Evolutionary conservation across 345 rosid species (phyloP), one percentile per base, ranked within the genome.

Genomic region (Eucalyptus viminalis): DNA sequence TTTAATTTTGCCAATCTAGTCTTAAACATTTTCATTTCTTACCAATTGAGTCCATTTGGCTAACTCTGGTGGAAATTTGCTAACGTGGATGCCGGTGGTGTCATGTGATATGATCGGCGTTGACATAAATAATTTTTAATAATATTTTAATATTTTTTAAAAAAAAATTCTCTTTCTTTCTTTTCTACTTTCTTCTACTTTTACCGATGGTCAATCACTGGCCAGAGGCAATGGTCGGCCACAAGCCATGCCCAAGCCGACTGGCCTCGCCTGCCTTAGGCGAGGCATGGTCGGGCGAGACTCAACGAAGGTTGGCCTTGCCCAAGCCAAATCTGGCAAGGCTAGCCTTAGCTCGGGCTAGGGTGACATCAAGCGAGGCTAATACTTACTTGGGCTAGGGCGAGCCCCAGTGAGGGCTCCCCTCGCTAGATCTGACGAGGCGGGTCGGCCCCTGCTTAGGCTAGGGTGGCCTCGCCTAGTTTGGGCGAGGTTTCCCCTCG

Each of bases 171-270:
- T 51, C 2, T 53, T 8, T 53, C 56, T 53, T 53, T 53, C 24
- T 53, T 17, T 53, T 53, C 10, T 53, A 19, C 10, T 53, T 53
- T 53, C 56, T 53, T 53, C 24, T 53, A 53, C 56, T 53, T 53
- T 53, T 53, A 24, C 0, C 2, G 1, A 1, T 16, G 25, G 58
- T 1, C 58, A 53, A 53, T 5, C 25, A 53, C 0, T 8, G 0
- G 11, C 58, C 0, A 53, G 3, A 53, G 58, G 58, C 0, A 1
- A 53, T 53, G 11, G 11, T 53, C 0, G 2, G 0, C 58, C 24
- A 53, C 24, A 0, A 53, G 2, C 58, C 58, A 53, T 53, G 58
- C 58, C 0, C 0, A 1, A 0, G 11, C 0, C 0, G 0, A 53
- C 5, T 53, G 0, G 58, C 11, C 25, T 53, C 1, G 0, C 58